Evolutionary conservation across 176 grass and related monocot genomes (phyloP), one percentile per base, ranked within the genome.

Genomic region (Triticum urartu): DNA sequence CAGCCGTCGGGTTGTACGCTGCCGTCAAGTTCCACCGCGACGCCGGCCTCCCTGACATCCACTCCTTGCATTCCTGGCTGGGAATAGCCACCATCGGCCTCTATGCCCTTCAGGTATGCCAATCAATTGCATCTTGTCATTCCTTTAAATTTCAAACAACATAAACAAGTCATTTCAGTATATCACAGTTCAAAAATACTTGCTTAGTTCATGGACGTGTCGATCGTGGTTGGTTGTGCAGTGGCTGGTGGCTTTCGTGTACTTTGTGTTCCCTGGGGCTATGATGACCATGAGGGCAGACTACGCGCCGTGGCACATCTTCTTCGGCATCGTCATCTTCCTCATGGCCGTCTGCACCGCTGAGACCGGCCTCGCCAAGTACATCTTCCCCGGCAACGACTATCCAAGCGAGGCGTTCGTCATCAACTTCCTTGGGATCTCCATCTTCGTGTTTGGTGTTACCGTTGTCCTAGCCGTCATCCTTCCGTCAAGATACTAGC

Each of bases 241-340:
- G 91, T 89, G 91, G 91, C 50, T 89, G 39, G 75, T 84, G 58
- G 91, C 79, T 11, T 92, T 92, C 5, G 74, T 86, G 9, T 89
- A 81, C 75, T 92, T 92, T 7, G 59, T 87, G n/a, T 92, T 92
- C 75, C 90, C 87, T 0, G 79, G 80, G 3, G 78, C 84, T 3
- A 20, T 83, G 76, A 87, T 89, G 87, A 92, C 84, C 0, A 92
- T 83, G 87, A 92, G 91, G 76, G 91, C 87, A 0, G 79, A 92
- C 68, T 92, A 92, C 47, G 84, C 75, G 9, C 91, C 87, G 4
- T 89, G 91, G 91, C 91, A 92, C 75, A 83, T 89, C 60, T 92
- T 92, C 75, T 89, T 89, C 10, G 87, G 87, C 59, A 60, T 89
- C 7, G 84, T 80, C 80, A 83, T 92, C 79, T 92, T 89, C 79